These are phyloP conservation scores for Pseudopediastrum boryanum DNA, from an alignment of 139 green algal species.

Conservation along the genomic window DNA sequence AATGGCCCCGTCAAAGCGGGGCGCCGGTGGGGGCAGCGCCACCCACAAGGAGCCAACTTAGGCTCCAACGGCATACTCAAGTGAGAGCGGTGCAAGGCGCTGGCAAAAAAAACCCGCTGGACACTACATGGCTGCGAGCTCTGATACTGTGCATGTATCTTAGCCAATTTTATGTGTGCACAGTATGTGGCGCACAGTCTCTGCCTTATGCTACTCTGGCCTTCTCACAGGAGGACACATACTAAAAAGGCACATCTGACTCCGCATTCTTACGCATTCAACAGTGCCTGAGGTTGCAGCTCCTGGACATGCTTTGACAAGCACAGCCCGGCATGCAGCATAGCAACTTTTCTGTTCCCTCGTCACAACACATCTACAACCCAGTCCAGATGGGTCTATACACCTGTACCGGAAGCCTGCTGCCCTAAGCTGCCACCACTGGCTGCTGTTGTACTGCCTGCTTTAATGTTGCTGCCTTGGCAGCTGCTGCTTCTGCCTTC, in stretches of 20 bases:
- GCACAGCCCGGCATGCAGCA: neutral
- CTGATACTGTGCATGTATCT: no score
- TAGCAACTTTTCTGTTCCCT: neutral
- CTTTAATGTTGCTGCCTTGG: neutral
- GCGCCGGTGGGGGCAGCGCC: no score
- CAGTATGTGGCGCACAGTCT: no score
- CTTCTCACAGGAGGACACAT: no score
- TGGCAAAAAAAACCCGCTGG: no score
- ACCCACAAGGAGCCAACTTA: no score
- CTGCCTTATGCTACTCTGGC: no score
- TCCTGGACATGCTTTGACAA: neutral
- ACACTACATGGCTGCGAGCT: no score
- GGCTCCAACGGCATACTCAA: no score
- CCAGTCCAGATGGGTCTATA: neutral
- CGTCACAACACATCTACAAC: neutral
- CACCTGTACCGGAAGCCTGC: neutral
- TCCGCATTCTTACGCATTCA: neutral
- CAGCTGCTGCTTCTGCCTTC: constrained; percentile 25
- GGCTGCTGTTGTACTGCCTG: neutral
- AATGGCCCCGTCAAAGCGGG: no score
- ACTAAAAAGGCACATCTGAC: neutral
- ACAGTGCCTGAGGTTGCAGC: neutral
- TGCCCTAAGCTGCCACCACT: neutral
- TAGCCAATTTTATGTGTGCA: no score
- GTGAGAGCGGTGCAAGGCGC: no score